Evolutionary conservation across 257 asterid species (phyloP).

Genomic region (Haberlea rhodopensis): DNA sequence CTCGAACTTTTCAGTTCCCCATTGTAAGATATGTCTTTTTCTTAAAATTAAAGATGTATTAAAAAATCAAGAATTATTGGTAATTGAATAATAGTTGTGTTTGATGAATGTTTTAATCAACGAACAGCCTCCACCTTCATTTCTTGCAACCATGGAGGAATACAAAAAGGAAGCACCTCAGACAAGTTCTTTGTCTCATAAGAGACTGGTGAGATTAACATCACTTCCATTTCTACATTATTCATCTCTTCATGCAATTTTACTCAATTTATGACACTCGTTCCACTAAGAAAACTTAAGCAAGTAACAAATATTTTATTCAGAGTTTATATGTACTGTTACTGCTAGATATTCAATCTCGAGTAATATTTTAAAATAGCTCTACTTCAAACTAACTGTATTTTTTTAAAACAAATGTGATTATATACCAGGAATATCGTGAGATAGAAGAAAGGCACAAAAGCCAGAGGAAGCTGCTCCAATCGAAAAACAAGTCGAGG

Average conservation of each 20-base stretch:
- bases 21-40: slow-evolving; percentile 58
- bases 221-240: neutral
- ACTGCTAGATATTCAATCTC: too few relatives aligned
- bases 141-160: slow-evolving; percentile 91
- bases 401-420: slow-evolving; percentile 2
- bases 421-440: slow-evolving; percentile 40
- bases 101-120: slow-evolving; percentile 2
- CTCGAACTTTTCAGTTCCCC: slow-evolving; percentile 82
- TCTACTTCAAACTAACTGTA: neutral
- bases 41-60: neutral
- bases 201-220: slow-evolving; percentile 47
- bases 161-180: slow-evolving; percentile 85
- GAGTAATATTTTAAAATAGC: too few relatives aligned
- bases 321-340: neutral
- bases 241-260: neutral
- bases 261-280: neutral
- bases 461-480: slow-evolving; percentile 31
- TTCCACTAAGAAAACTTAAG: neutral
- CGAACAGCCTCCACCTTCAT: slow-evolving; percentile 89
- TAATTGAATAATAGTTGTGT: neutral
- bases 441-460: slow-evolving; percentile 41
- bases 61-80: neutral
- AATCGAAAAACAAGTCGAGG: slow-evolving; percentile 29
- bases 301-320: too few relatives aligned
- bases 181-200: slow-evolving; percentile 39